phyloP scores from a whole-genome alignment of 306 rosid genomes.

The Castanea sativa region DNA sequence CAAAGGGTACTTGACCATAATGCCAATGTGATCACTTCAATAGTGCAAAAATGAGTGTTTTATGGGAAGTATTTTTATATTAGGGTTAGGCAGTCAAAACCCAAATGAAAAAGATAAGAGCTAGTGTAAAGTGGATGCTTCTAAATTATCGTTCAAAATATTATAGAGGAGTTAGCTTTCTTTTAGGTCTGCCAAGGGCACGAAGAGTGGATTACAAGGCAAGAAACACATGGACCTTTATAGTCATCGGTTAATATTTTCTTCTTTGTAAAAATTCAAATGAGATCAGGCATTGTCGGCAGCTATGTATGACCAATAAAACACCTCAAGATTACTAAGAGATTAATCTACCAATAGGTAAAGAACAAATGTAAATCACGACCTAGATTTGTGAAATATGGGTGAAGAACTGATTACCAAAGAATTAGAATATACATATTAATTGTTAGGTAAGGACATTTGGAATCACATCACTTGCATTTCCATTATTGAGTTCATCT shows the following conservation, averaged over 20 bases:
- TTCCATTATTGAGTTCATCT: too few relatives aligned
- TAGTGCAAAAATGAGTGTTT: background rate
- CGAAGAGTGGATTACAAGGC: background rate
- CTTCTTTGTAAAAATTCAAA: background rate
- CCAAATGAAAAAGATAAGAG: too few relatives aligned
- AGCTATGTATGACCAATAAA: background rate
- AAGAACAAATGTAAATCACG: too few relatives aligned
- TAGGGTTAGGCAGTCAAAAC: background rate
- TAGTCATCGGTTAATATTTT: background rate
- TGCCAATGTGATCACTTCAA: background rate
- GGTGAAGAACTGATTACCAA: too few relatives aligned
- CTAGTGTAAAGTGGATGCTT: background rate
- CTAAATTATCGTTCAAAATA: background rate
- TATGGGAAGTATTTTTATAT: too few relatives aligned
- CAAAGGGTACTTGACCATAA: background rate
- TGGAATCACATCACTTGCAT: too few relatives aligned
- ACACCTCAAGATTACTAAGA: background rate
- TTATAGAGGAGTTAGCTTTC: background rate
- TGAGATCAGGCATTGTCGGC: background rate
- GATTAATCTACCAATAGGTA: too few relatives aligned
- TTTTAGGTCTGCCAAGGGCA: too few relatives aligned
- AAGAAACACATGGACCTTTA: background rate
- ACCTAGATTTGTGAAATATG: too few relatives aligned
- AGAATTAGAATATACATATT: too few relatives aligned
- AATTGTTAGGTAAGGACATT: too few relatives aligned